Percentiles rank a stretch among this genome's conserved stretches.
Evolutionary conservation across 2,329 filamentous ascomycete species (phyloP).

Genomic region (Ambrosiella cleistominuta): DNA sequence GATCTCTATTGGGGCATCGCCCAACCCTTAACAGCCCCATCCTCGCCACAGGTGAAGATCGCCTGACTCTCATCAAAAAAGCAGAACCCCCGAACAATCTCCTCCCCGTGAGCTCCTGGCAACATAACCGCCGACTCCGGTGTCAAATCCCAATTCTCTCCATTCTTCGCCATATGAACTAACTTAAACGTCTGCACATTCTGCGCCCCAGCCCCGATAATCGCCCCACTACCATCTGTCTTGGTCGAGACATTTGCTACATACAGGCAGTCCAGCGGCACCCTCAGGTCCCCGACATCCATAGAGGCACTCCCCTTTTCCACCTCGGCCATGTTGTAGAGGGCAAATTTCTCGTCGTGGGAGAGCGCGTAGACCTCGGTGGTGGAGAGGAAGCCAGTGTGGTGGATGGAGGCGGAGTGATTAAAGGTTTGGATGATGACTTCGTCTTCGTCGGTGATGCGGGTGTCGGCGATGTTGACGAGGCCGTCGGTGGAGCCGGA

Average conservation of each 20-base stretch:
- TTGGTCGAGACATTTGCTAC: conserved; percentile 49
- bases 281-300: conserved; percentile 52
- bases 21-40: conserved; percentile 41
- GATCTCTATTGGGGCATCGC: conserved; percentile 18
- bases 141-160: conserved; percentile 35
- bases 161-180: conserved; percentile 37
- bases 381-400: conserved; percentile 49
- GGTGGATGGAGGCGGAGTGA: conserved; percentile 56
- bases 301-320: conserved; percentile 37
- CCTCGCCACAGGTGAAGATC: conserved; percentile 42
- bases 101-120: conserved; percentile 43
- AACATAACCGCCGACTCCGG: conserved; percentile 39
- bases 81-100: conserved; percentile 46
- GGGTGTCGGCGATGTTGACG: conserved; percentile 58
- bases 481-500: conserved; percentile 68
- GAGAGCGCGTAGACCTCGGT: conserved; percentile 54
- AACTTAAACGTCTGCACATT: conserved; percentile 43
- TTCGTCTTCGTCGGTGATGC: conserved; percentile 57
- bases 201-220: conserved; percentile 48
- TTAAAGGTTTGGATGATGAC: conserved; percentile 64
- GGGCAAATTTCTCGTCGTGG: conserved; percentile 60
- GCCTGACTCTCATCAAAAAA: conserved; percentile 42
- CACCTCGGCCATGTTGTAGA: conserved; percentile 52
- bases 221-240: conserved; percentile 37
- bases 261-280: conserved; percentile 53